Evolutionary conservation across 352 stramenopile species (phyloP), one percentile per base, ranked within the genome.

Genomic region (Aphanomyces euteiches): DNA sequence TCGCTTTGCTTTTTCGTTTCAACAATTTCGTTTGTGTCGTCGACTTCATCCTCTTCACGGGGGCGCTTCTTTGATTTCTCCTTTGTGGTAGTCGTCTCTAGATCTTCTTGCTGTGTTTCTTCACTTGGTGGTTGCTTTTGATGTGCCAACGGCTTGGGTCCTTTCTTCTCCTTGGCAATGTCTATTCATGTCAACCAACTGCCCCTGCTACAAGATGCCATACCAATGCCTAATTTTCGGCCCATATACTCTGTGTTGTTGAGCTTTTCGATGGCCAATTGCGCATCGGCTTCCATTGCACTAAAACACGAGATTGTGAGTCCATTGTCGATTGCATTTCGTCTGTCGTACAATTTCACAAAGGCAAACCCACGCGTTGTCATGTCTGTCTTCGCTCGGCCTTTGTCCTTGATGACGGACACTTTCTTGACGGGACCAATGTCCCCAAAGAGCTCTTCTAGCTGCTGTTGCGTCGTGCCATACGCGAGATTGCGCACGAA

Each of bases 401-500:
- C 87, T 77, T 95, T 95, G 72, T 95, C 83, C 70, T 95, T 95
- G 75, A 95, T 95, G 59, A 95, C 75, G 78, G 91, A 84, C 59
- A 95, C 89, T 77, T 95, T 92, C 73, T 84, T 90, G 39, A 93
- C 82, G 38, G 87, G 87, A 4, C 87, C 87, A 40, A 95, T 79
- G 47, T 92, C 83, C 57, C 87, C 80, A 72, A 95, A 95, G 48
- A 90, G 74, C 53, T 89, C 75, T 81, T 95, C 87, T 40, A 95
- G 80, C 77, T 90, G 83, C 72, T 92, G 83, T 77, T 92, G 84
- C 66, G 85, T 92, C 59, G 92, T 80, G 73, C 85, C 85, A 64
- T 90, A 95, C 74, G 87, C 84, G 78, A 95, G 77, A 77, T 95
- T 95, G 63, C 87, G 87, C 78, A 93, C 87, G 65, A 95, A 95